These are phyloP conservation scores for Capsicum chinense DNA, from an alignment of 257 asterid genomes.

Conservation along the genomic window DNA sequence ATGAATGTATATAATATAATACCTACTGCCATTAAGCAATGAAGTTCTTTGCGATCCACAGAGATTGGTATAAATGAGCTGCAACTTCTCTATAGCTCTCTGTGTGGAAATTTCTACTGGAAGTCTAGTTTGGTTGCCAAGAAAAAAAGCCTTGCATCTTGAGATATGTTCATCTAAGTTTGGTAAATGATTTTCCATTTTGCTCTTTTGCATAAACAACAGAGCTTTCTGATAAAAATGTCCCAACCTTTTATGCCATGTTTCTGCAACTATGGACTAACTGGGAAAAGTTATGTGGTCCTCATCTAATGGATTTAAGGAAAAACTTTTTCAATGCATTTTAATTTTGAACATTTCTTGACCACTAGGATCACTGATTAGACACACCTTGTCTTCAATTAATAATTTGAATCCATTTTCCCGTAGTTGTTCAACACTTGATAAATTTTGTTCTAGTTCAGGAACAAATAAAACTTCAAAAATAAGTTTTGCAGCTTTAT, in stretches of 20 bases:
- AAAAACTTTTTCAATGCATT: background rate
- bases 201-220: background rate
- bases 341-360: conserved; percentile 4
- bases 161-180: background rate
- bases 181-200: background rate
- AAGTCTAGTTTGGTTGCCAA: conserved; percentile 20
- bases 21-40: too few species aligned
- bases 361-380: too few species aligned
- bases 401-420: too few species aligned
- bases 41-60: too few species aligned
- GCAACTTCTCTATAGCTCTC: conserved; percentile 24
- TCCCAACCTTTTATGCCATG: conserved; percentile 28
- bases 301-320: background rate
- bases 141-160: conserved; percentile 27
- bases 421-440: too few species aligned
- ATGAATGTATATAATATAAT: too few species aligned
- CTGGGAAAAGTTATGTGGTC: background rate
- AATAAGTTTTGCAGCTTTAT: too few species aligned
- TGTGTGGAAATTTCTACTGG: conserved; percentile 20
- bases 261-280: background rate
- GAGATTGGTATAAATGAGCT: background rate
- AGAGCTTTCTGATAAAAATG: background rate
- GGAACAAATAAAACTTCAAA: too few species aligned
- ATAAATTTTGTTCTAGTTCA: too few species aligned
- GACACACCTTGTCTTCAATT: too few species aligned